Conservation (phyloP, 148 eudicot genomes). For the Drosera capensis region DNA sequence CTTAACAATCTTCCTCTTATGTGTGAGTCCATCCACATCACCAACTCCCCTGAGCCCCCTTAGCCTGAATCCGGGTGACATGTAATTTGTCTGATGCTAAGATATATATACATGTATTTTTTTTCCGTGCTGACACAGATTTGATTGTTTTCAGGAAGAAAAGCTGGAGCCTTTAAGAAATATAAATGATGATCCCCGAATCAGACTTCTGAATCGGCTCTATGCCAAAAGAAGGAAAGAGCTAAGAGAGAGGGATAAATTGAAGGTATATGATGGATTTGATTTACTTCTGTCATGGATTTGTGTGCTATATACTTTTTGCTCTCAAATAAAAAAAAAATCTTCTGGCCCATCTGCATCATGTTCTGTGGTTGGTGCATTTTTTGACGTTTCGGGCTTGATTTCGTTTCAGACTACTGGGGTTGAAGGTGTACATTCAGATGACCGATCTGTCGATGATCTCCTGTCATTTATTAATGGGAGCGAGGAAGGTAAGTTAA, state of each 20-base stretch:
- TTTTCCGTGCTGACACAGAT: conserved; percentile 23
- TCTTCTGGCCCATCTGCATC: conserved; percentile 1
- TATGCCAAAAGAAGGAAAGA: conserved; percentile 89
- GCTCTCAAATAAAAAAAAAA: too few species aligned
- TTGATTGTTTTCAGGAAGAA: conserved; percentile 64
- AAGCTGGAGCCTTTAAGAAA: conserved; percentile 86
- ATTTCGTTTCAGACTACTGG: conserved; percentile 38
- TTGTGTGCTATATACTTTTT: not conserved
- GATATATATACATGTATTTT: too few species aligned
- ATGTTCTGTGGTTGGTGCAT: too few species aligned
- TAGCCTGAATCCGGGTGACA: too few species aligned
- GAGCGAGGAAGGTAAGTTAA: conserved; percentile 38
- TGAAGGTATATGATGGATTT: conserved; percentile 42
- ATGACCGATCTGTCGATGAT: conserved; percentile 85
- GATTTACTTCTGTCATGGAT: not conserved
- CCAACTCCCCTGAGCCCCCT: too few species aligned
- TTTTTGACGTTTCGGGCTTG: conserved; percentile 4
- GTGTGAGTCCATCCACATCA: too few species aligned
- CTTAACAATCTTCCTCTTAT: too few species aligned
- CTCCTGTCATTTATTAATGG: conserved; percentile 84
- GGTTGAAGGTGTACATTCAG: conserved; percentile 48
- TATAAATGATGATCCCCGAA: conserved; percentile 71
- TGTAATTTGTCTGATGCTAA: conserved; percentile 21
- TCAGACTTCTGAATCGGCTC: conserved; percentile 70
- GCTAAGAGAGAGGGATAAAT: conserved; percentile 48